phyloP scores from a whole-genome alignment of 495 filamentous ascomycete genomes.

The Aspergillus steynii region DNA sequence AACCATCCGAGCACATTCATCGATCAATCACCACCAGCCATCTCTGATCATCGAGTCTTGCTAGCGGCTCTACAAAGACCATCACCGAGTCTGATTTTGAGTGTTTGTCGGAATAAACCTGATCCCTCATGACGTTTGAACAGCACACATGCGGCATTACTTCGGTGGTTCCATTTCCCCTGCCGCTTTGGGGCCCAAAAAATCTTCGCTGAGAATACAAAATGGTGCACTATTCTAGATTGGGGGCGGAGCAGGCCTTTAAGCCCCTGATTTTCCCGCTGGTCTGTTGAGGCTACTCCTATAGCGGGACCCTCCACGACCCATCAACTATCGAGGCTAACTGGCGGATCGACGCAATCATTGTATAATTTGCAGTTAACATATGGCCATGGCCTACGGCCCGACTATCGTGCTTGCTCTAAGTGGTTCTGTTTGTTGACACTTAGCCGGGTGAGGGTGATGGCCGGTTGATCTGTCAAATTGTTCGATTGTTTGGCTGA shows the following conservation, averaged over 20 bases:
- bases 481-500: neutral
- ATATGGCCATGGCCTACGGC: neutral
- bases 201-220: neutral
- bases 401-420: neutral
- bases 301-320: neutral
- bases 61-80: too few species aligned
- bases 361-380: neutral
- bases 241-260: neutral
- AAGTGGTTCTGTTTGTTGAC: neutral
- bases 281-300: neutral
- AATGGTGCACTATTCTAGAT: too few species aligned
- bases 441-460: neutral
- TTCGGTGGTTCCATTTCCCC: neutral
- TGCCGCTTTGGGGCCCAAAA: neutral
- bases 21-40: too few species aligned
- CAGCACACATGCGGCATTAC: neutral
- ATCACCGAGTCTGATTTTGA: too few species aligned
- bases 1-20: too few species aligned
- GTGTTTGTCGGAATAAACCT: too few species aligned
- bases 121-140: too few species aligned
- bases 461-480: neutral
- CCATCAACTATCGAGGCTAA: neutral
- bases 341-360: neutral
- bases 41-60: too few species aligned
- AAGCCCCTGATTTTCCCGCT: neutral